phyloP scores from a whole-genome alignment of 2,329 filamentous ascomycete species.

The Fusarium torreyae region DNA sequence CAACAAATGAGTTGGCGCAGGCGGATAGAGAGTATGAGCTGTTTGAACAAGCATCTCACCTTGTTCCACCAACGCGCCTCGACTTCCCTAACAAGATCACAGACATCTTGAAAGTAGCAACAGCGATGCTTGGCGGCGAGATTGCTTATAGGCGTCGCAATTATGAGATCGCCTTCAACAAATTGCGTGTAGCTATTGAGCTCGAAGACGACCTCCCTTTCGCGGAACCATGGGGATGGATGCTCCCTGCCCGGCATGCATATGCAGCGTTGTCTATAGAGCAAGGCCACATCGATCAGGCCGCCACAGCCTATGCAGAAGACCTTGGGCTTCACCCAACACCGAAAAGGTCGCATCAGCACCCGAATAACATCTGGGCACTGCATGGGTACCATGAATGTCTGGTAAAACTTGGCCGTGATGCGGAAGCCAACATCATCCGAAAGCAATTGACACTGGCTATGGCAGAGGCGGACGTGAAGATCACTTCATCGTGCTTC shows the following conservation, averaged over 20 bases:
- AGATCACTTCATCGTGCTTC: conserved; percentile 27
- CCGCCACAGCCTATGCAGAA: conserved; percentile 70
- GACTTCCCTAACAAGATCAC: conserved; percentile 59
- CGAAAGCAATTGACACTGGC: conserved; percentile 7
- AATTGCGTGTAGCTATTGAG: conserved; percentile 70
- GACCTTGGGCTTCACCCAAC: conserved; percentile 73
- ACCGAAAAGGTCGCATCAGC: conserved; percentile 74
- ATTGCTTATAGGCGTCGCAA: conserved; percentile 77
- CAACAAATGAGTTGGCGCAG: conserved; percentile 67
- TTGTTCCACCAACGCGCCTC: conserved; percentile 72
- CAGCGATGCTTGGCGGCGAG: conserved; percentile 81
- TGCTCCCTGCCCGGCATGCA: conserved; percentile 81
- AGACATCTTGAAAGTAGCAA: conserved; percentile 74
- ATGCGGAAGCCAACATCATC: conserved; percentile 53
- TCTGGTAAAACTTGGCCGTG: conserved; percentile 65
- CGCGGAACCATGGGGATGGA: conserved; percentile 85
- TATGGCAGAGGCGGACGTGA: conserved; percentile 13
- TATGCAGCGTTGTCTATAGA: conserved; percentile 79
- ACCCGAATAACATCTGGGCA: conserved; percentile 83
- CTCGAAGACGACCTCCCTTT: conserved; percentile 77
- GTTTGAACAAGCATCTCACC: conserved; percentile 66
- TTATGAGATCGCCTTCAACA: conserved; percentile 70
- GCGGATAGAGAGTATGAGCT: conserved; percentile 66
- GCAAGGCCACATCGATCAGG: conserved; percentile 71
- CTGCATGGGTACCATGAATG: conserved; percentile 82